Evolutionary conservation across 495 filamentous ascomycete genomes (phyloP).

Genomic region (Podospora fimiseda): DNA sequence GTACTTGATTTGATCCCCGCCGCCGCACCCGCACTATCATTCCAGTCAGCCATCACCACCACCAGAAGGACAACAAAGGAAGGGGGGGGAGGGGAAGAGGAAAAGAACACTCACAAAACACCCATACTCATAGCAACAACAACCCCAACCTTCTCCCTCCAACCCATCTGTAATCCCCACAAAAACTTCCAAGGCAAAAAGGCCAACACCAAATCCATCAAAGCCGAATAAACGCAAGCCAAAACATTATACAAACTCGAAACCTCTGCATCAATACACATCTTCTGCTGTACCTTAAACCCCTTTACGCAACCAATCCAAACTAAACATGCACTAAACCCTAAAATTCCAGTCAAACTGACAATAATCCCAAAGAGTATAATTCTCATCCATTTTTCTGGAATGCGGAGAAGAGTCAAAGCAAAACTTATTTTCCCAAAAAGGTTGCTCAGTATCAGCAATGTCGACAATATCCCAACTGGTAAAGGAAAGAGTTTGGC

Average conservation of each 20-base stretch:
- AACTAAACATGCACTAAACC: conserved; percentile 28
- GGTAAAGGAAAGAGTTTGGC: conserved; percentile 10
- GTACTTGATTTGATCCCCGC: conserved; percentile 24
- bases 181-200: conserved; percentile 32
- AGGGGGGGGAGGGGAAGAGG: too few relatives aligned
- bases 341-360: conserved; percentile 28
- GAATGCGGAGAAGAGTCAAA: conserved; percentile 19
- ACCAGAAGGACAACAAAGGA: too few relatives aligned
- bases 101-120: conserved; percentile 27
- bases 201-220: conserved; percentile 28
- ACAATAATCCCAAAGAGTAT: conserved; percentile 22
- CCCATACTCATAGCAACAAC: conserved; percentile 36
- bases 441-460: conserved; percentile 20
- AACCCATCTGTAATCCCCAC: conserved; percentile 28
- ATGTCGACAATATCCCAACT: conserved; percentile 15
- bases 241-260: conserved; percentile 22
- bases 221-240: conserved; percentile 29
- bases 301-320: conserved; percentile 30
- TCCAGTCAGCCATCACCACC: not conserved
- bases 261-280: conserved; percentile 23
- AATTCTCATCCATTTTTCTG: conserved; percentile 16
- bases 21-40: conserved; percentile 23
- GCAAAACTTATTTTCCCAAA: conserved; percentile 30
- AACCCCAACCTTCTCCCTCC: conserved; percentile 32
- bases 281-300: conserved; percentile 6